Evolutionary conservation across 2,329 filamentous ascomycete species (phyloP), one percentile per base, ranked within the genome.

Genomic region (Colletotrichum salicis): DNA sequence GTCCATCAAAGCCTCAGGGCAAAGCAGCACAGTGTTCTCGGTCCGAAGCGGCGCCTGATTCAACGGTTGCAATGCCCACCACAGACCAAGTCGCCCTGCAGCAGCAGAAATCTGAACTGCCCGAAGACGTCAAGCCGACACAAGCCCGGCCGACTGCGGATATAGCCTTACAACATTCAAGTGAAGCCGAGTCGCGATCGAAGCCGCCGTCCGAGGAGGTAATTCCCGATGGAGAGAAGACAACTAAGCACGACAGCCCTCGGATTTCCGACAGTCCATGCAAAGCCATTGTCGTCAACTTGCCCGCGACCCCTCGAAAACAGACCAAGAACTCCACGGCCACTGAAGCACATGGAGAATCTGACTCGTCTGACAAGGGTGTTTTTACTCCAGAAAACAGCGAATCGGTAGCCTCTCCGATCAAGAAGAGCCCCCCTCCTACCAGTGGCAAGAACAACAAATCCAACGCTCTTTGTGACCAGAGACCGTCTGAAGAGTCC

Each of bases 181-280:
- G 31, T 1, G 58, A 67, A 35, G 59, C 67, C 6, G 66, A 73
- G 22, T 54, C 60, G 6, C 79, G 79, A 62, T 78, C 77, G 7
- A 81, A 82, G 67, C 77, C 77, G 10, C 75, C 76, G 2, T 75
- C 75, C 1, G 80, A 81, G 52, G 78, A 80, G 56, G 73, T 70
- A 0, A 33, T 79, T 35, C 57, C 64, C 5, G 70, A 73, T 51
- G 62, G 65, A 4, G 73, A 73, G 27, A 22, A 66, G 48, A 45
- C 41, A n/a, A 48, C n/a, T 13, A 19, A 19, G 22, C 3, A 24
- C 8, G 10, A 24, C 4, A 37, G 3, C 8, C 51, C 58, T 57
- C 31, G 15, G 10, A 13, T 22, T 27, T 13, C 29, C 24, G 12
- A 48, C 48, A 33, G 31, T 29, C 24, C 35, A 2, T 15, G 4